A percentile compares a stretch with the other conserved stretches of the same genome.
These are phyloP conservation scores for Neoascochyta sp. DNA, from an alignment of 2,329 filamentous ascomycete genomes.

Conservation along the genomic window DNA sequence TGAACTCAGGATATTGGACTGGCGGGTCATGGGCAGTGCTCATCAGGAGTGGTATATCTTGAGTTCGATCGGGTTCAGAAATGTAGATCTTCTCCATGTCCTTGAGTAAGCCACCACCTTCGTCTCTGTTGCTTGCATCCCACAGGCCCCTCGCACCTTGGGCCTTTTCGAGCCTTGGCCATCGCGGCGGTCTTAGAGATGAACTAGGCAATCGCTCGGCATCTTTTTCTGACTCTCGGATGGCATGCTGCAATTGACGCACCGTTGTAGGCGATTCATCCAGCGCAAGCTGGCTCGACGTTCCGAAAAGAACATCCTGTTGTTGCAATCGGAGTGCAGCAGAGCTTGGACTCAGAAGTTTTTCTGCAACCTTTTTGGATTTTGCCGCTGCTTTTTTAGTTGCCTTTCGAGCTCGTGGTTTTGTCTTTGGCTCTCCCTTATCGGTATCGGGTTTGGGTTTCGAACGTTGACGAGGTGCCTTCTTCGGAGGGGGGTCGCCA, in stretches of 20 bases:
- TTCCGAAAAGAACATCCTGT: constrained; percentile 41
- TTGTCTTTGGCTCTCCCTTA: constrained; percentile 15
- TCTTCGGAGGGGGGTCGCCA: constrained; percentile 10
- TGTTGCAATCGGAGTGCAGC: constrained; percentile 22
- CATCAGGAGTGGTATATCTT: constrained; percentile 30
- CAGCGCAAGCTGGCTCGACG: constrained; percentile 39
- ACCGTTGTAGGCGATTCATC: constrained; percentile 38
- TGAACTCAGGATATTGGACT: constrained; percentile 5
- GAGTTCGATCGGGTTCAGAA: constrained; percentile 29
- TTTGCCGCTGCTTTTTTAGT: constrained; percentile 26
- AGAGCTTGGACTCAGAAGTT: constrained; percentile 37
- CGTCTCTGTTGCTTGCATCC: constrained; percentile 34
- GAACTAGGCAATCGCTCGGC: not conserved
- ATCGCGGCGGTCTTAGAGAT: constrained; percentile 5
- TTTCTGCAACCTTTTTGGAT: constrained; percentile 28
- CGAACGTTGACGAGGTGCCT: constrained; percentile 20
- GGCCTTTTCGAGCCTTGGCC: constrained; percentile 16
- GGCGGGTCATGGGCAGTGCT: constrained; percentile 11
- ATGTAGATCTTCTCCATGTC: constrained; percentile 24
- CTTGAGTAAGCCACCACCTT: constrained; percentile 28
- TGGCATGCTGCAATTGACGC: constrained; percentile 34
- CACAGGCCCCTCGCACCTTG: constrained; percentile 28
- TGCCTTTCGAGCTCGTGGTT: constrained; percentile 22
- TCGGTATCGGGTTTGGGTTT: constrained; percentile 16
- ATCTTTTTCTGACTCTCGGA: constrained; percentile 34